Evolutionary conservation across 805 yeast species (phyloP), one percentile per base, ranked within the genome.

Genomic region (Saturnispora dispora): DNA sequence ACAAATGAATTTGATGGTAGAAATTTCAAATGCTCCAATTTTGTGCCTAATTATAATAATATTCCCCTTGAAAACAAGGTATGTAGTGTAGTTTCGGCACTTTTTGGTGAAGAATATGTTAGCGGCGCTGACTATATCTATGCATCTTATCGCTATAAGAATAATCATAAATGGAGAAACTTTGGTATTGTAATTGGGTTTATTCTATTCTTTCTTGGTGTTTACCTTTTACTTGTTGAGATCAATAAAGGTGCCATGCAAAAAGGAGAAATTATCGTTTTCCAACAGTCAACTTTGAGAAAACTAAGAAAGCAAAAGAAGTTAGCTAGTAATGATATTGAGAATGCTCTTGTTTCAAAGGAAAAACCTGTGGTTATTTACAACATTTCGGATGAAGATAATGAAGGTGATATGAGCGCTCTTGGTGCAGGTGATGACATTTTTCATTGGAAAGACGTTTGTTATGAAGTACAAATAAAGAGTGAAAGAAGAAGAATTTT

Each of bases 391-490:
- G 28, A 25, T 42, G 58, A 52, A 7, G 52, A 57, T 41, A 47
- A 48, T 32, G 64, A 54, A 37, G 67, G 58, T 22, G 68, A 61
- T 36, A 70, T 66, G 23, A 59, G 60, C 18, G 58, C 60, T 41
- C 52, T 65, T 15, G 54, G 48, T 17, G 62, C 64, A 8, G 69
- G 74, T 48, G 67, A 66, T 22, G 81, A 79, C 47, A 78, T 82
- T 41, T 84, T 84, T 75, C 87, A 82, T 61, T 85, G 95, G 95
- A 78, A 79, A 65, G 77, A 85, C 61, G 80, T 85, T 43, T 77
- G 83, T 60, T 85, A 84, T 62, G 84, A 81, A 55, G 81, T 85
- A 52, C 74, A 78, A 60, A 80, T 82, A 57, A 80, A 82, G 60
- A 66, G 66, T 39, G 86, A 78, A 55, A 72, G 78, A 28, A 73